Base-by-base conservation (phyloP, 306 rosid species). In the Ammopiptanthus mongolicus region DNA sequence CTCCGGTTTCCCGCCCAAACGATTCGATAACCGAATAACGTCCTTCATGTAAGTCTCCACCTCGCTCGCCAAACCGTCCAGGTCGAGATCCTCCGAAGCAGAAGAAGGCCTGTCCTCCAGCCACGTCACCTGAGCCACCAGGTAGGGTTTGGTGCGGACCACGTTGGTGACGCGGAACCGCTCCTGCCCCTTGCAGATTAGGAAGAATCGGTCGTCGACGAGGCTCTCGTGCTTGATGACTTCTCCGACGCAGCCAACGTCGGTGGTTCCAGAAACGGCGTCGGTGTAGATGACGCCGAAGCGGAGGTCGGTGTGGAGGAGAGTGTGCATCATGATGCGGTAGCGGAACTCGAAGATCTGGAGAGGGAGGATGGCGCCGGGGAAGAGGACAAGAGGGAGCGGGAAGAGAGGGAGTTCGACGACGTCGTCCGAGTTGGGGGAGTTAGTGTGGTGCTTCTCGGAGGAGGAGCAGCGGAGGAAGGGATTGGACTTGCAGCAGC, bases 261-360 rank as follows among this genome's bases (percentile, higher is more conserved):
- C 96, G 23, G 98, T 69, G 4, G 90, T 84, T 5, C 99, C 99
- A 1, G 98, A 75, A 12, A 90, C 90, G 12, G 93, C 73, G 80
- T 92, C 98, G 55, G 87, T 77, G 82, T 85, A 95, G 39, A 95
- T 90, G 14, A 95, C 98, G 7, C 99, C 99, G 78, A 95, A 95
- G 5, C 99, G 99, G 74, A 96, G 98, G 82, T 96, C 99, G 19
- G 99, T 86, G 69, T 92, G 97, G 52, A 96, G 96, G 46, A 96
- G 93, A 3, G 97, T 92, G 84, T 96, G 99, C 99, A 92, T 96
- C 99, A 96, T 96, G 78, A 95, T 89, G 19, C 99, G 91, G 89
- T 95, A 95, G 2, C 99, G 97, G 82, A 95, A 90, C 88, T 95
- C 99, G 66, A 95, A 95, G 96, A 95, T 95, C 93, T 95, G 98